These are phyloP conservation scores for Ogataea naganishii DNA, from an alignment of 805 yeast genomes.

Conservation along the genomic window DNA sequence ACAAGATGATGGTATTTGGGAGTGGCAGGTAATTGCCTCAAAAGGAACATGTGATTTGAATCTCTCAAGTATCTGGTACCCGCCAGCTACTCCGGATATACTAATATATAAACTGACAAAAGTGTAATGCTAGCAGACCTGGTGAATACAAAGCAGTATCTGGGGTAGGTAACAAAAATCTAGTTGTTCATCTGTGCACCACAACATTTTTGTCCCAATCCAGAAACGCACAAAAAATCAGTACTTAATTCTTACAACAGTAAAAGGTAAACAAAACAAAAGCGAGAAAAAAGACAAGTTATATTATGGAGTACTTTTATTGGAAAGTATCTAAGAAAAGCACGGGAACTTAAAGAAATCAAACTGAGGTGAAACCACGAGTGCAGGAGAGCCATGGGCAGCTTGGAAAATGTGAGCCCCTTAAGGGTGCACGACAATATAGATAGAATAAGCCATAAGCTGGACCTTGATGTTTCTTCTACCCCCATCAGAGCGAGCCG, in stretches of 20 bases:
- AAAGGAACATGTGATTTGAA: not conserved
- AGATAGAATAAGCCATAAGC: too few relatives aligned
- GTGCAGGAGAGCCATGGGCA: not conserved
- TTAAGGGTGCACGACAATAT: too few relatives aligned
- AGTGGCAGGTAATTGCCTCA: slow-evolving; percentile 13
- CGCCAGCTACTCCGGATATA: slow-evolving; percentile 15
- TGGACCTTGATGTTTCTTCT: too few relatives aligned
- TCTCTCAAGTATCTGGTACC: slow-evolving; percentile 11
- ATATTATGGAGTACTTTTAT: too few relatives aligned
- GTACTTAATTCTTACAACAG: not conserved
- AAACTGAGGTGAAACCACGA: not conserved
- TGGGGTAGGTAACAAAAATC: too few relatives aligned
- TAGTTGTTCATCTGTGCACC: too few relatives aligned
- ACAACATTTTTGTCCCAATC: not conserved
- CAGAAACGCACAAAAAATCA: not conserved
- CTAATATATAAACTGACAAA: slow-evolving; percentile 8
- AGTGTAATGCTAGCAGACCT: slow-evolving; percentile 5
- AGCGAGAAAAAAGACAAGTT: too few relatives aligned
- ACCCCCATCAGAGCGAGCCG: too few relatives aligned
- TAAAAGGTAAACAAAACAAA: too few relatives aligned
- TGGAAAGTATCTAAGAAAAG: not conserved
- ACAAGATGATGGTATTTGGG: slow-evolving; percentile 14
- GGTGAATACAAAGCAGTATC: too few relatives aligned
- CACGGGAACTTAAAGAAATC: not conserved
- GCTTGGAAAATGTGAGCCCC: slow-evolving; percentile 1